Base-by-base conservation (phyloP, 2,329 filamentous ascomycete species). In the Aspergillus neoniger region DNA sequence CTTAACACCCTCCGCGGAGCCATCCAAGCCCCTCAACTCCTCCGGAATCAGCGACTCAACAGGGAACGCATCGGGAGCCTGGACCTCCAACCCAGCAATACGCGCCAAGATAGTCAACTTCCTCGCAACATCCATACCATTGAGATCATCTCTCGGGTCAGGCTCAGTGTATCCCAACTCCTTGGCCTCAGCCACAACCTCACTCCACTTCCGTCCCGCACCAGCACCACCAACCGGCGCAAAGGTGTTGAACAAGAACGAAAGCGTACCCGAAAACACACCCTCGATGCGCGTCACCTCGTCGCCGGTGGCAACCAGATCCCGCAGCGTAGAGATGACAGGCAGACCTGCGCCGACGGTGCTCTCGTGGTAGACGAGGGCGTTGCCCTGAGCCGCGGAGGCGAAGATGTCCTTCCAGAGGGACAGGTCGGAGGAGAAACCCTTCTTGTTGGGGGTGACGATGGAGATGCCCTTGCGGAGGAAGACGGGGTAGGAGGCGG, bases 361-460 rank as follows among this genome's bases (percentile, higher is more conserved):
- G 43, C 91, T 93, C 80, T 99, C 95, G 76, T 99, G 95, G 83
- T 95, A 98, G 61, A 98, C 84, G 73, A 92, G 90, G 47, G 93
- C 91, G 49, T 83, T 81, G 10, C 77, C 76, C 36, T 79, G 76
- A 51, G 85, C 82, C 1, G 92, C 89, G 1, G 91, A 85, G 3
- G 82, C 79, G 77, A 96, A 96, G 73, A 99, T 97, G 64, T 90
- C 86, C 71, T 91, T 85, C 93, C 94, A 99, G 58, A 96, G 82
- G 68, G 87, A 82, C 70, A 91, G 88, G 49, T 86, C 87, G 60
- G 90, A 88, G 0, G 92, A 96, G 79, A 99, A 99, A 14, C 91
- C 94, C 80, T 99, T 99, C 83, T 99, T 99, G 84, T 98, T 99
- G 47, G 95, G 93, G 0, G 95, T 99, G 28, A 98, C 91, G 69